A percentile compares a stretch with the other conserved stretches of the same genome.
phyloP scores from a whole-genome alignment of 2,329 filamentous ascomycete species.

The Annulohypoxylon truncatum region DNA sequence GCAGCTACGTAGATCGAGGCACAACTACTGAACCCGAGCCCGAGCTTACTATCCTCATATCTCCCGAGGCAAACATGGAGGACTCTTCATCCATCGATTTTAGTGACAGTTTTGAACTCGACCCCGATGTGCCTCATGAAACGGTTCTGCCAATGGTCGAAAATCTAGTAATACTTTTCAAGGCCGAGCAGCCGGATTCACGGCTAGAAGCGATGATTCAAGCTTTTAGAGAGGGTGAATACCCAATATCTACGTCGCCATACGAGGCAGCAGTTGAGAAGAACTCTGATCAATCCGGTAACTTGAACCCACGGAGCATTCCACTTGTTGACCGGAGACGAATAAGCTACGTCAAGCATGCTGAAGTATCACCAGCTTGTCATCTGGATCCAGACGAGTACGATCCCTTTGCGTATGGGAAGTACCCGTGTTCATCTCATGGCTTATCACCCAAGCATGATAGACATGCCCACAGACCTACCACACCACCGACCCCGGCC shows the following conservation, averaged over 20 bases:
- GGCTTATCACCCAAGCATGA: constrained; percentile 10
- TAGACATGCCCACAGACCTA: constrained; percentile 20
- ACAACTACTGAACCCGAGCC: constrained; percentile 31
- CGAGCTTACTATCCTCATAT: constrained; percentile 52
- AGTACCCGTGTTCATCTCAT: constrained; percentile 30
- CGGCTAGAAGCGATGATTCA: constrained; percentile 61
- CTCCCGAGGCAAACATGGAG: constrained; percentile 54
- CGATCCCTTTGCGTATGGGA: constrained; percentile 56
- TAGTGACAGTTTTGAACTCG: constrained; percentile 29
- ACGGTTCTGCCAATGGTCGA: constrained; percentile 65
- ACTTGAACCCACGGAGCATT: constrained; percentile 7
- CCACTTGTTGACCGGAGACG: constrained; percentile 15
- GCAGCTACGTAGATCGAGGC: constrained; percentile 41
- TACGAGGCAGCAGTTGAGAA: constrained; percentile 30
- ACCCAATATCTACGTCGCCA: constrained; percentile 46
- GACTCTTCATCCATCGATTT: constrained; percentile 34
- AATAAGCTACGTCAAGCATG: constrained; percentile 15
- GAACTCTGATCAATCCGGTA: constrained; percentile 11
- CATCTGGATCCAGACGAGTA: constrained; percentile 56
- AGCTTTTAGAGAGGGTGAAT: constrained; percentile 57
- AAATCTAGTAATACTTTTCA: constrained; percentile 67
- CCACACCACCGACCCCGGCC: constrained; percentile 56
- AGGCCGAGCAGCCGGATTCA: constrained; percentile 55
- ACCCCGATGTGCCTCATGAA: constrained; percentile 48
- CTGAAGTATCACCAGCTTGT: constrained; percentile 29